Base-by-base conservation (phyloP, 2,329 filamentous ascomycete species). In the Verticillium nubilum region DNA sequence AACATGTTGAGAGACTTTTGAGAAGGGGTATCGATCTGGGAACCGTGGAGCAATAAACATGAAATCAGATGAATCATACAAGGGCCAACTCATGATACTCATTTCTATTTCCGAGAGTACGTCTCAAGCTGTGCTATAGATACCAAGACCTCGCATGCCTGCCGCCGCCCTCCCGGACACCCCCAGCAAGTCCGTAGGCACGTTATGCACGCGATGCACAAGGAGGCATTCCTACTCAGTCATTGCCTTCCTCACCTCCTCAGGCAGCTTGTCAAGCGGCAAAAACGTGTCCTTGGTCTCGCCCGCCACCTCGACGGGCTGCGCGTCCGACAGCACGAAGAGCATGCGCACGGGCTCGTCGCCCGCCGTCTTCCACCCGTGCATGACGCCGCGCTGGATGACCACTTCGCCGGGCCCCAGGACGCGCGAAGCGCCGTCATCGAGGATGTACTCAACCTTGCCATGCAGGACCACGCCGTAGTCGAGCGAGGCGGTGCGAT, bases 381-480 rank as follows among this genome's bases (percentile, higher is more conserved):
- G 77, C 67, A 73, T 75, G 5, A 76, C 78, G 7, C 71, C 78
- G 52, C 78, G 68, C 67, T 81, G 78, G 31, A 81, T 73, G 26
- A 74, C 73, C 27, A 80, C 69, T 64, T 80, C 78, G 5, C 78
- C 78, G 50, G 70, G 68, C 55, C 70, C 65, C 68, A 81, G 68
- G 7, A 69, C 54, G 27, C 69, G 67, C 56, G 62, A 70, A 35
- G 74, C 76, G 10, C 78, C 77, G 26, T 72, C 73, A 62, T 80
- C 78, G 12, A 80, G 62, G n/a, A 74, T 53, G 69, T 78, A 70
- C 64, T 79, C 77, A 35, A 80, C 63, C 62, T 73, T 68, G 1
- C 78, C 78, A 59, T 80, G 76, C 5, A 81, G 63, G 15, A 80
- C 74, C 52, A 80, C 69, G 4, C 77, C 78, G 60, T 77, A 80